Base-by-base conservation (phyloP, 345 rosid genomes). In the Eucalyptus erythrocorys region DNA sequence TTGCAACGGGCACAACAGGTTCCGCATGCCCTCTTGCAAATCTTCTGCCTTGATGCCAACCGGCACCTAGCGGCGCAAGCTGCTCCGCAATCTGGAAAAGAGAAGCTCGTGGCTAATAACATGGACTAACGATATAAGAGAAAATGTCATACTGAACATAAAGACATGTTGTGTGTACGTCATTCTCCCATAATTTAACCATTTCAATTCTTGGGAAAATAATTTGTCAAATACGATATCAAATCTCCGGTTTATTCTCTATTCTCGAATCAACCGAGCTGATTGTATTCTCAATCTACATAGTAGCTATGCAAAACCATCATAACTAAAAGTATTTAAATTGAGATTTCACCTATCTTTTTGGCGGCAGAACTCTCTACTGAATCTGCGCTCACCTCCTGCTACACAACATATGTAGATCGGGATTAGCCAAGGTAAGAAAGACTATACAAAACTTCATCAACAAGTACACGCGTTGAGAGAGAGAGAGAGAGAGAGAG, bases 1-100 rank as follows among this genome's bases (percentile, higher is more conserved):
- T 89, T 93, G 95, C 99, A 97, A 26, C 94, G 93, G 3, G 90
- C 89, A 87, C 98, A 96, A 68, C 98, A 96, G 30, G 94, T 95
- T 53, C 97, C 96, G 42, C 99, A 96, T 16, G 97, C 99, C 86
- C 96, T 90, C 57, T 94, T 92, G 91, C 98, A 97, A 3, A 95
- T 90, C 3, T 48, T 88, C 12, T 93, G 97, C 91, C 98, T 93
- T 4, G 95, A 93, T 10, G 99, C 91, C 57, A 92, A 89, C 55
- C 66, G 92, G 91, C 98, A 97, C 92, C 99, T 93, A 7, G 89
- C 95, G 11, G 6, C 51, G 89, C 99, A 97, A 10, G 96, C 96
- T 51, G 71, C 89, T 3, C 90, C 93, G 80, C 99, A 95, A 85
- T 96, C 99, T 95, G 89, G 30, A 86, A n/a, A 82, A 21, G 45